Evolutionary conservation across 176 grass and related monocot genomes (phyloP).

Genomic region (Oryza meridionalis): DNA sequence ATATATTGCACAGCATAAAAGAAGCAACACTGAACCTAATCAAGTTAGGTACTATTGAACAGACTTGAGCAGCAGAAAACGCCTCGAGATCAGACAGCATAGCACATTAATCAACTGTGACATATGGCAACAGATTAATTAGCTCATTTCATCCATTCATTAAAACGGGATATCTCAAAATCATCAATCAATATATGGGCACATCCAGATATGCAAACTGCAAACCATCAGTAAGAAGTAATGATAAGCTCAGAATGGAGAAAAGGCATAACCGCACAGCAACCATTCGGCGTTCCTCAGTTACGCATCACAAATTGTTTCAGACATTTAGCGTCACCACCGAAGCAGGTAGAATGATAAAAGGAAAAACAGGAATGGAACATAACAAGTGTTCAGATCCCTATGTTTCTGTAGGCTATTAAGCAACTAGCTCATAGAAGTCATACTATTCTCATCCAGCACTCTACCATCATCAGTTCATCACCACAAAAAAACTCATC

Average conservation of each 20-base stretch:
- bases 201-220: neutral
- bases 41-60: neutral
- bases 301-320: constrained; percentile 20
- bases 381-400: constrained; percentile 42
- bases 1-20: neutral
- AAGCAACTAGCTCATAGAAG: constrained; percentile 50
- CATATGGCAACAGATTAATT: neutral
- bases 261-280: neutral
- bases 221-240: neutral
- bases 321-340: constrained; percentile 31
- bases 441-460: constrained; percentile 24
- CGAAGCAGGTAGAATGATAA: constrained; percentile 16
- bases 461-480: constrained; percentile 5
- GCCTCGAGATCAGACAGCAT: neutral
- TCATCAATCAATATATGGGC: neutral
- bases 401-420: constrained; percentile 43
- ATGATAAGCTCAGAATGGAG: neutral
- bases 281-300: constrained; percentile 31
- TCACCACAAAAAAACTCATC: constrained; percentile 26
- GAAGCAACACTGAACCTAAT: neutral
- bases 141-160: neutral
- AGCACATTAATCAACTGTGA: neutral
- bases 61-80: constrained; percentile 7
- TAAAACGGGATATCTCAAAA: neutral
- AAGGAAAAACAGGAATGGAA: constrained; percentile 35